Conservation (phyloP, 2,329 filamentous ascomycete species). For the Remersonia thermophila region DNA sequence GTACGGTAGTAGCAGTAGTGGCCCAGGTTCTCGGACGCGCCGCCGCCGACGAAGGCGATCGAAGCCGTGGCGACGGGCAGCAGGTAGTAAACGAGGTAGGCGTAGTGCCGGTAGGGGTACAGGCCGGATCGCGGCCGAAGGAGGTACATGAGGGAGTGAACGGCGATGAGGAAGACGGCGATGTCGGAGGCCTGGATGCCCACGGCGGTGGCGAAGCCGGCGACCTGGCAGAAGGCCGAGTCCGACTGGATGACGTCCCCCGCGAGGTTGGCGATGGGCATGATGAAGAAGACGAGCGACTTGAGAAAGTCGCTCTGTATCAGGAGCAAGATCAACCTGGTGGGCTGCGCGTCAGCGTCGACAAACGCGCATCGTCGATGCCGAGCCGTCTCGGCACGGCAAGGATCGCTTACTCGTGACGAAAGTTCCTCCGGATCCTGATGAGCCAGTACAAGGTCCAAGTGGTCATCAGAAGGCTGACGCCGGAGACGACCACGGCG, state of each 20-base stretch:
- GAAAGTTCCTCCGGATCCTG: conserved; percentile 60
- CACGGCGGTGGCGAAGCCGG: conserved; percentile 54
- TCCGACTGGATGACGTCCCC: conserved; percentile 36
- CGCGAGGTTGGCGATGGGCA: conserved; percentile 46
- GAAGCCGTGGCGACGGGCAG: conserved; percentile 48
- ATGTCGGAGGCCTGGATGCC: conserved; percentile 61
- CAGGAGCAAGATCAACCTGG: conserved; percentile 60
- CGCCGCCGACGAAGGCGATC: conserved; percentile 48
- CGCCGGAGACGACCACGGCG: conserved; percentile 29
- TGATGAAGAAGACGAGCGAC: conserved; percentile 54
- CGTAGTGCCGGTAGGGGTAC: conserved; percentile 50
- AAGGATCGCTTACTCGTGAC: conserved; percentile 48
- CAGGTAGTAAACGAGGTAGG: conserved; percentile 44
- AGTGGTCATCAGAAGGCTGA: conserved; percentile 45
- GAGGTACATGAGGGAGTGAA: conserved; percentile 62
- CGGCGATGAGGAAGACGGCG: conserved; percentile 58
- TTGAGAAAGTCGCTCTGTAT: conserved; percentile 63
- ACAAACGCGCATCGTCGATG: too few species aligned
- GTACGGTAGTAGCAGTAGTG: conserved; percentile 59
- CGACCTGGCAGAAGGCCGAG: conserved; percentile 52
- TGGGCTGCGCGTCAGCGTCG: too few species aligned
- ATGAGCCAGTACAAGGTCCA: conserved; percentile 59
- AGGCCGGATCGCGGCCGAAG: conserved; percentile 53
- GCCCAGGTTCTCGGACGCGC: conserved; percentile 49
- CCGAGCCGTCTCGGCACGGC: not conserved